Evolutionary conservation across 2,329 filamentous ascomycete species (phyloP), one percentile per base, ranked within the genome.

Genomic region (Nemania sp.): DNA sequence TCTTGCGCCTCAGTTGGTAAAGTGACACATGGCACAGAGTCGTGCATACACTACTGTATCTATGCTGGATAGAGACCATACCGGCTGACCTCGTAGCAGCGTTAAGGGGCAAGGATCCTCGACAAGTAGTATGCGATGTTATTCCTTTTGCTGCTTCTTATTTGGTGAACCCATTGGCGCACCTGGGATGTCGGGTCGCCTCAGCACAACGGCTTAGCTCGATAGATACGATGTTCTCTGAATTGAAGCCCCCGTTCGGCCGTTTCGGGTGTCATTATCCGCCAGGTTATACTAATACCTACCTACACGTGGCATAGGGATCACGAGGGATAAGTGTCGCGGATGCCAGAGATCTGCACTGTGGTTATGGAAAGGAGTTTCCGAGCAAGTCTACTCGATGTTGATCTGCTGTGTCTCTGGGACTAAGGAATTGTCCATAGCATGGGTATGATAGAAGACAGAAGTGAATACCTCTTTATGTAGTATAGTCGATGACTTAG

Each of bases 231-330:
- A 29, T 29, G 25, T n/a, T n/a, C 25, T 40, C 3, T 18, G 5
- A 4, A 21, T 45, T 17, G 3, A 5, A 10, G 12, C 42, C 18
- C 20, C 18, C 9, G 25, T 48, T 18, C 49, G 54, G 59, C 20
- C 18, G 6, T 34, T 48, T 18, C 49, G 54, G 59, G 15, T 39
- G 43, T 54, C 40, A 10, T 49, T 57, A 57, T n/a, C 43, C 48
- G 37, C 43, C n/a, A 17, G 49, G 20, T 17, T 45, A 20, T 11
- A 29, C 35, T 21, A 39, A 42, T n/a, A 21, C 25, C 46, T 50
- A n/a, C n/a, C n/a, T 29, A 7, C 25, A 4, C 37, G 25, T 29
- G 42, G 1, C 43, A 34, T 35, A 39, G 3, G 11, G 10, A 45
- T 34, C 25, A n/a, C 32, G 42, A 45, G 20, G 20, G 25, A 29